Base-by-base conservation (phyloP, 208 protist genomes). In the Naegleria fowleri region DNA sequence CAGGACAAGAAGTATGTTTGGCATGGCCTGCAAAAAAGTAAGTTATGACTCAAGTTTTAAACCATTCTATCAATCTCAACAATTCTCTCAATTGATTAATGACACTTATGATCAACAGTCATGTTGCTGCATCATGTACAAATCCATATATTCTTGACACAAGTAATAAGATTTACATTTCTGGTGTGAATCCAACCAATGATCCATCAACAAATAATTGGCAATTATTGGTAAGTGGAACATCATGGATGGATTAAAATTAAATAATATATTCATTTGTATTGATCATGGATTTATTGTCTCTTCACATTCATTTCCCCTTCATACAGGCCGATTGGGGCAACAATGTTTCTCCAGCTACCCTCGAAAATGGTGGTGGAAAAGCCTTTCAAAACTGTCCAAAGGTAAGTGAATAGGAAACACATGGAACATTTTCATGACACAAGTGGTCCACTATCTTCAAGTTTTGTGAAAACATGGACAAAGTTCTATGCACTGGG, bases 71-170 rank as follows among this genome's bases (percentile, higher is more conserved):
- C n/a, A 67, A n/a, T n/a, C n/a, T n/a, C n/a, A n/a, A n/a, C n/a
- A n/a, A n/a, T n/a, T n/a, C n/a, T n/a, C n/a, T n/a, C n/a, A n/a
- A n/a, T 48, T 48, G 5, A 48, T 48, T 9, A 48, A 48, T 48
- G 43, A 48, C 43, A 48, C n/a, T 48, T 1, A 48, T 48, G 43
- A 48, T 9, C 43, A 48, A 48, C 43, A 48, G 43, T 51, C 83
- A 87, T 39, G 83, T 87, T 4, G 83, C 83, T n/a, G 83, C 83
- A 36, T 33, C 15, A n/a, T 51, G 39, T 19, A 87, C 83, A 11
- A 87, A 87, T 15, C 40, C 9, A 87, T 87, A 40, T 39, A 87
- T 87, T 38, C 83, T 39, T 52, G 83, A 87, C 29, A 87, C 9
- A 36, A 39, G 41, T 19, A 84, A 84, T 33, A 84, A 84, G 38